phyloP scores from a whole-genome alignment of 352 stramenopile species.

The Sclerospora graminicola region DNA sequence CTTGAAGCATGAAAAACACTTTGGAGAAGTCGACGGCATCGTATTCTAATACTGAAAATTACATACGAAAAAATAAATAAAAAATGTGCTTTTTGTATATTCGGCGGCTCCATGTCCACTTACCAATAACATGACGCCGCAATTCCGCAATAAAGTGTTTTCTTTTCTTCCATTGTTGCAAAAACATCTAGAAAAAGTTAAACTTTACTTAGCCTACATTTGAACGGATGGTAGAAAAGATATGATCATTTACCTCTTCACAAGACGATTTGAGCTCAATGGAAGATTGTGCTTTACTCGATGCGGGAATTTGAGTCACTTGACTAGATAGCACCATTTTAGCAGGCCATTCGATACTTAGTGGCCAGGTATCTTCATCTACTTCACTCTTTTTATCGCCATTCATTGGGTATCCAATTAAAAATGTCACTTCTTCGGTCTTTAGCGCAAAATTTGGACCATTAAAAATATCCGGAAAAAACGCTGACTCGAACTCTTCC shows the following conservation, averaged over 20 bases:
- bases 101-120: not conserved
- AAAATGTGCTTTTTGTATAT: not conserved
- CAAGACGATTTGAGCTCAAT: slow-evolving; percentile 27
- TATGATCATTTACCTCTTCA: slow-evolving; percentile 17
- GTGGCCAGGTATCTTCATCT: slow-evolving; percentile 7
- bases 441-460: slow-evolving; percentile 11
- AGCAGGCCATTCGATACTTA: slow-evolving; percentile 23
- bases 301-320: slow-evolving; percentile 20
- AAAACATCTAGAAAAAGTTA: slow-evolving; percentile 19
- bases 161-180: slow-evolving; percentile 29
- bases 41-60: slow-evolving; percentile 32
- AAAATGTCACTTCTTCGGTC: slow-evolving; percentile 11
- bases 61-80: not conserved
- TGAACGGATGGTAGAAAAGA: not conserved
- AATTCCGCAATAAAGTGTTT: slow-evolving; percentile 31
- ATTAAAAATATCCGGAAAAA: slow-evolving; percentile 19
- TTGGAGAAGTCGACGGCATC: slow-evolving; percentile 38
- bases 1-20: slow-evolving; percentile 39
- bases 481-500: slow-evolving; percentile 11
- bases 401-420: slow-evolving; percentile 16
- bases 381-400: slow-evolving; percentile 1
- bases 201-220: not conserved
- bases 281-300: slow-evolving; percentile 21
- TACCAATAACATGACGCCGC: slow-evolving; percentile 24
- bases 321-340: slow-evolving; percentile 28